A percentile compares a stretch with the other conserved stretches of the same genome.
Conservation (phyloP, 2,329 filamentous ascomycete species). For the Helminthosporium solani region DNA sequence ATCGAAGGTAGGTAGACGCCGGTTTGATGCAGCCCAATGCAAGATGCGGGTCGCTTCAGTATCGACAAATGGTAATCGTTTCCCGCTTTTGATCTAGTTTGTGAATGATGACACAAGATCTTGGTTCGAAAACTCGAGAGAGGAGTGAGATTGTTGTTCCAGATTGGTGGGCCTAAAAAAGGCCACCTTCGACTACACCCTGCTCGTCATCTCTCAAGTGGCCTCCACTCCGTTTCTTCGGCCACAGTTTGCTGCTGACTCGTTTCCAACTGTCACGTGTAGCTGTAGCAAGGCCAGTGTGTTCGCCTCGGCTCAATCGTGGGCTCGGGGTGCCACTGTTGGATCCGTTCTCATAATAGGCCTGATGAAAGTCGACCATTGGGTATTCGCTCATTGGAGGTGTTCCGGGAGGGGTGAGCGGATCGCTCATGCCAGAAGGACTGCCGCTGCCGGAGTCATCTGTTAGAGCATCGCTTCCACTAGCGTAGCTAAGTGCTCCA, state of each 20-base stretch:
- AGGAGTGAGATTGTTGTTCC: not conserved
- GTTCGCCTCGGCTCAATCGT: constrained; percentile 39
- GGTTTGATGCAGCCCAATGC: constrained; percentile 38
- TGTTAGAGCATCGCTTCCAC: constrained; percentile 48
- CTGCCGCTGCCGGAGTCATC: constrained; percentile 64
- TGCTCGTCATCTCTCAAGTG: constrained; percentile 40
- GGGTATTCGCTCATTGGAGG: constrained; percentile 64
- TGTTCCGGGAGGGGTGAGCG: constrained; percentile 75
- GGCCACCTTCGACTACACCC: constrained; percentile 38
- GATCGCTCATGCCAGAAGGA: constrained; percentile 56
- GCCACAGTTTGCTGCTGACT: constrained; percentile 45
- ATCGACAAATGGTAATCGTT: constrained; percentile 36
- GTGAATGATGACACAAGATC: constrained; percentile 1
- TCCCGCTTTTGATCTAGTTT: constrained; percentile 21
- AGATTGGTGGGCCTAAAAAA: constrained; percentile 27
- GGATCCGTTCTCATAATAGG: constrained; percentile 37
- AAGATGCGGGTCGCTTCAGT: constrained; percentile 36
- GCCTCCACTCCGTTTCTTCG: constrained; percentile 42
- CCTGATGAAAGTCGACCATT: constrained; percentile 38
- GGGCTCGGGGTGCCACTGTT: constrained; percentile 41
- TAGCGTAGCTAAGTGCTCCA: constrained; percentile 43
- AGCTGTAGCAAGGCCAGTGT: constrained; percentile 37
- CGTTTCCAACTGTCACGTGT: constrained; percentile 45
- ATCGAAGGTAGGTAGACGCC: constrained; percentile 26
- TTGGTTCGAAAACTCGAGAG: not conserved